Evolutionary conservation across 768 basidiomycete species (phyloP).

Genomic region (Baorangia bicolor): DNA sequence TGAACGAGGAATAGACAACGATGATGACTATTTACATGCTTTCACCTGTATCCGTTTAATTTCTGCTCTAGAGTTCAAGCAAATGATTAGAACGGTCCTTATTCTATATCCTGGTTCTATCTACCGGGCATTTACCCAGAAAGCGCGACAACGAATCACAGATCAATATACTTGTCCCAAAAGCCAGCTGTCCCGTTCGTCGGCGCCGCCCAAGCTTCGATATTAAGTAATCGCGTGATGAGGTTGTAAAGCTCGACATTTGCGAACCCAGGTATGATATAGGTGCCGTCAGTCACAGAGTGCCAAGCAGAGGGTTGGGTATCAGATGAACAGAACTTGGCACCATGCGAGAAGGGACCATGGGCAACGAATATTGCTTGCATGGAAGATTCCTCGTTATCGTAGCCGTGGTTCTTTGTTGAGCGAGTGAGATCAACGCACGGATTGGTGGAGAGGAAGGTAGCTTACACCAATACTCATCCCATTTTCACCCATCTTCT

Average conservation of each 20-base stretch:
- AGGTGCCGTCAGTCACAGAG: constrained; percentile 52
- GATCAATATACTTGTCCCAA: constrained; percentile 72
- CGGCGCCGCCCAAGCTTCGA: constrained; percentile 50
- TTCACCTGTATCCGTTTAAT: background rate
- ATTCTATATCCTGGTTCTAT: background rate
- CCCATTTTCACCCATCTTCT: constrained; percentile 54
- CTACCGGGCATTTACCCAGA: background rate
- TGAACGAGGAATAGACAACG: constrained; percentile 55
- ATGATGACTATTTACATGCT: background rate
- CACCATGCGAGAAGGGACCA: constrained; percentile 76
- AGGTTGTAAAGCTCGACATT: constrained; percentile 88
- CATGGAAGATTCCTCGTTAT: constrained; percentile 77
- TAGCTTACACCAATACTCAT: constrained; percentile 73
- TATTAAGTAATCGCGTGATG: constrained; percentile 69
- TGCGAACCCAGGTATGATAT: constrained; percentile 78
- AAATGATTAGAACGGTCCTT: background rate
- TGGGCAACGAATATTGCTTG: constrained; percentile 90
- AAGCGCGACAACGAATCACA: background rate
- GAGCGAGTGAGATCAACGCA: background rate
- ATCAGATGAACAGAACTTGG: constrained; percentile 47
- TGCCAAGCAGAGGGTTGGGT: constrained; percentile 47
- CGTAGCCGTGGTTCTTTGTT: constrained; percentile 83
- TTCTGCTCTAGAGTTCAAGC: background rate
- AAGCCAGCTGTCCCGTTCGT: constrained; percentile 82
- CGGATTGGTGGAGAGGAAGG: background rate